These are phyloP conservation scores for Auriscalpium vulgare DNA, from an alignment of 768 basidiomycete genomes.

Conservation along the genomic window DNA sequence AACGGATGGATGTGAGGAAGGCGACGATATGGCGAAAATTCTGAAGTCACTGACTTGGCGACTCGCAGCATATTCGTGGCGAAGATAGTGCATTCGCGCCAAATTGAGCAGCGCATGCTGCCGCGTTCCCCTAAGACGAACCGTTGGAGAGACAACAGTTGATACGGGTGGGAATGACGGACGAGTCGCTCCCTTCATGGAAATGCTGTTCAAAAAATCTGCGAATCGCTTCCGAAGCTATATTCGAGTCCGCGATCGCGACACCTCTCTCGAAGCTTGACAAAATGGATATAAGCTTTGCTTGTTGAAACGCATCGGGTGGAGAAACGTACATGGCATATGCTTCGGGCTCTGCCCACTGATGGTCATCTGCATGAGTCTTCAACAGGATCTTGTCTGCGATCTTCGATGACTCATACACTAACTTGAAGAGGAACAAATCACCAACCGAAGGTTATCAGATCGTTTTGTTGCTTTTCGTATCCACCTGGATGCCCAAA, in stretches of 20 bases:
- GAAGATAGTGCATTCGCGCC: slow-evolving; percentile 69
- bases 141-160: neutral
- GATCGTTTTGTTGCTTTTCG: slow-evolving; percentile 18
- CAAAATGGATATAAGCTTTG: slow-evolving; percentile 10
- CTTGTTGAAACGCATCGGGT: neutral
- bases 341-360: slow-evolving; percentile 10
- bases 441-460: slow-evolving; percentile 9
- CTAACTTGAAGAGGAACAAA: neutral
- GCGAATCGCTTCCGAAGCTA: slow-evolving; percentile 63
- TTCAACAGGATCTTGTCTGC: slow-evolving; percentile 20
- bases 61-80: slow-evolving; percentile 59
- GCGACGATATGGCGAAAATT: neutral
- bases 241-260: slow-evolving; percentile 60
- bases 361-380: slow-evolving; percentile 13
- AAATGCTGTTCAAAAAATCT: slow-evolving; percentile 84
- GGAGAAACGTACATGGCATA: slow-evolving; percentile 8
- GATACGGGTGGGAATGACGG: slow-evolving; percentile 21
- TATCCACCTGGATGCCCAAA: slow-evolving; percentile 43
- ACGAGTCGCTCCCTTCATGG: slow-evolving; percentile 77
- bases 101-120: slow-evolving; percentile 76
- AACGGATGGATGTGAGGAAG: neutral
- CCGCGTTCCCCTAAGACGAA: slow-evolving; percentile 51
- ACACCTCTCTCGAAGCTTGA: slow-evolving; percentile 59
- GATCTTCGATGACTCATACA: neutral
- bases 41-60: slow-evolving; percentile 41